Evolutionary conservation across 306 rosid species (phyloP).

Genomic region (Prunus mongolica): DNA sequence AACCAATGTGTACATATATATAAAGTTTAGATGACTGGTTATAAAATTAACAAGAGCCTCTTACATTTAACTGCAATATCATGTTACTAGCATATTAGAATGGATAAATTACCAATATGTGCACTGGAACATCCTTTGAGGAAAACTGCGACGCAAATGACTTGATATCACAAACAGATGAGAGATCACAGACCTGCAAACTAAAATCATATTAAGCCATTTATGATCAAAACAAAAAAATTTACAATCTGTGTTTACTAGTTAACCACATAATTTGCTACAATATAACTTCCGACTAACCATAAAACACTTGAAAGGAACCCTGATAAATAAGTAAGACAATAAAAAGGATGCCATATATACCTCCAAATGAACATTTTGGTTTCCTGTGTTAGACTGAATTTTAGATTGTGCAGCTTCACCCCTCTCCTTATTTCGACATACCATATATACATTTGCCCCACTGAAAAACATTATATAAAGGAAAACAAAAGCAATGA

Average conservation of each 20-base stretch:
- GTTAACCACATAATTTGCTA: background rate
- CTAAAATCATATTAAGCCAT: constrained; percentile 21
- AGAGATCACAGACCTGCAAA: constrained; percentile 83
- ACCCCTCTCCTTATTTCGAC: constrained; percentile 87
- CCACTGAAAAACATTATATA: constrained; percentile 44
- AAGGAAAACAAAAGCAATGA: background rate
- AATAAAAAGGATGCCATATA: background rate
- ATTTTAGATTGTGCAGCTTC: constrained; percentile 81
- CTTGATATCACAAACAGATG: constrained; percentile 68
- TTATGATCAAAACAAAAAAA: constrained; percentile 17
- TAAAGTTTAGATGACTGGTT: background rate
- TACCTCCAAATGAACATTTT: constrained; percentile 81
- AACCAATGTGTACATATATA: background rate
- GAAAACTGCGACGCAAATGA: constrained; percentile 65
- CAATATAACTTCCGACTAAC: background rate
- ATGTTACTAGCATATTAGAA: background rate
- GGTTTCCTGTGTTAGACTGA: constrained; percentile 66
- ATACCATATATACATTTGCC: constrained; percentile 75
- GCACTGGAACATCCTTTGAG: constrained; percentile 61
- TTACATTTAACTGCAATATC: background rate
- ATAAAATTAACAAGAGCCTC: background rate
- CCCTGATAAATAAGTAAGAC: background rate
- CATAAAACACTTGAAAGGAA: background rate
- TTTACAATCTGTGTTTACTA: background rate
- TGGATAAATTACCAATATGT: constrained; percentile 56